phyloP scores from a whole-genome alignment of 202 grass and related monocot genomes.

The Panicum virgatum region DNA sequence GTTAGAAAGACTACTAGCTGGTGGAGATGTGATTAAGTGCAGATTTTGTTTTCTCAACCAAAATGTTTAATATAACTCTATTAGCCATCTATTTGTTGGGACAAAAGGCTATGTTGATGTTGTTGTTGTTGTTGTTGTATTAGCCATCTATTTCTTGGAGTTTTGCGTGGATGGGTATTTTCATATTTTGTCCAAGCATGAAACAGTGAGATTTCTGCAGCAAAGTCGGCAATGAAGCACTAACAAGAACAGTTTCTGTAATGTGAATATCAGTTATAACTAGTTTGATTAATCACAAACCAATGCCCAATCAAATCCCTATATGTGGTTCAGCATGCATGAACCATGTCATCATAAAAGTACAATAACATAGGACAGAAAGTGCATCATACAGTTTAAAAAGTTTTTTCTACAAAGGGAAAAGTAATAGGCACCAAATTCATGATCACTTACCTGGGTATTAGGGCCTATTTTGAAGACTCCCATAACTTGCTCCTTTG shows the following conservation, averaged over 20 bases:
- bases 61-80: neutral
- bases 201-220: neutral
- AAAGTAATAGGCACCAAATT: neutral
- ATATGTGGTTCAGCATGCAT: neutral
- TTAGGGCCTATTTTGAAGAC: slow-evolving; percentile 73
- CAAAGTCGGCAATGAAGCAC: neutral
- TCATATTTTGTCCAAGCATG: neutral
- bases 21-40: neutral
- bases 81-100: neutral
- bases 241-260: neutral
- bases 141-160: neutral
- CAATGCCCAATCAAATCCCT: neutral
- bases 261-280: neutral
- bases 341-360: neutral
- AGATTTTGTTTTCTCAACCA: neutral
- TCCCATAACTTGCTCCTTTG: slow-evolving; percentile 85
- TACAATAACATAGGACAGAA: neutral
- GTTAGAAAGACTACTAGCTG: neutral
- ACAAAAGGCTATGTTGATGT: too few species aligned
- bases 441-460: slow-evolving; percentile 56
- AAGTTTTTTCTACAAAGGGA: neutral
- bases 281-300: neutral
- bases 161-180: neutral
- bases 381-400: neutral
- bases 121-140: too few species aligned